phyloP scores from a whole-genome alignment of 2,329 filamentous ascomycete genomes.

The Sarocladium brachiariae region DNA sequence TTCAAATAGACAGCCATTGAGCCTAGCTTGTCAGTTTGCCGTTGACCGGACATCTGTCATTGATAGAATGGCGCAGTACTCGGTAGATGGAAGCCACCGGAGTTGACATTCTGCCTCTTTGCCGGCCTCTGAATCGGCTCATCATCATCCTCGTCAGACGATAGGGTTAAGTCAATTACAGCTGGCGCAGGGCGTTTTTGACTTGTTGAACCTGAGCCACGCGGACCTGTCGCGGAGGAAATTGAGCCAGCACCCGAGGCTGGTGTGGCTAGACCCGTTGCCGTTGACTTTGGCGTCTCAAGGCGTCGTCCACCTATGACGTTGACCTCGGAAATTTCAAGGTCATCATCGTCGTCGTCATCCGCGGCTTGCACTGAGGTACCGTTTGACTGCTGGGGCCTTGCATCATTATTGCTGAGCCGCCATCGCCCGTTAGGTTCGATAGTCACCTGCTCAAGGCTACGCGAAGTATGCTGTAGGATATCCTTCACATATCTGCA shows the following conservation, averaged over 20 bases:
- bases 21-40: not conserved
- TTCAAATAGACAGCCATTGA: too few relatives aligned
- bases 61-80: not conserved
- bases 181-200: constrained; percentile 43
- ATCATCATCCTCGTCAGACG: constrained; percentile 47
- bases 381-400: constrained; percentile 20
- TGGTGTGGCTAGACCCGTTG: constrained; percentile 29
- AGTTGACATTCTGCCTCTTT: constrained; percentile 35
- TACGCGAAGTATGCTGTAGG: constrained; percentile 61
- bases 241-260: constrained; percentile 26
- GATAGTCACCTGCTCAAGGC: constrained; percentile 79
- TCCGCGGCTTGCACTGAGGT: constrained; percentile 15
- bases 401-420: constrained; percentile 23
- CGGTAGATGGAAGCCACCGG: constrained; percentile 13
- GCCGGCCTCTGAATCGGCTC: constrained; percentile 35
- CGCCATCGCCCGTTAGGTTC: constrained; percentile 80
- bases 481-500: constrained; percentile 81
- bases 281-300: constrained; percentile 28
- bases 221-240: constrained; percentile 26
- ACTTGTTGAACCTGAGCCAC: constrained; percentile 28
- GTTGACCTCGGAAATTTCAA: constrained; percentile 40
- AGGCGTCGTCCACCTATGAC: constrained; percentile 25
- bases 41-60: not conserved
- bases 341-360: constrained; percentile 42
- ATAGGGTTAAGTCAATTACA: constrained; percentile 54